Conservation (phyloP, 192 early-diverging fungal species). For the Coemansia sp. region DNA sequence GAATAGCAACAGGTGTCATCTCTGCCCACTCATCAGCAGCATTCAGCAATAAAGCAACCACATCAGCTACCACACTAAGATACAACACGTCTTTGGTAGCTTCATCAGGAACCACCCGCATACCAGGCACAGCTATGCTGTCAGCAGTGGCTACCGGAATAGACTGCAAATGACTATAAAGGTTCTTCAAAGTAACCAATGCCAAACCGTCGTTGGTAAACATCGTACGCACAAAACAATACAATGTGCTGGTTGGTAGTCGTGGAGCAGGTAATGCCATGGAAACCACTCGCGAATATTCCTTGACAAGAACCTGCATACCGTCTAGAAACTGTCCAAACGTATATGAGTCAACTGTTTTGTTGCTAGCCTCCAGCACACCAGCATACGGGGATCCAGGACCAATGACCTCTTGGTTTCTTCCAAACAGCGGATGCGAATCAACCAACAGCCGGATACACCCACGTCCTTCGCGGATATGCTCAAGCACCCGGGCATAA, state of each 20-base stretch:
- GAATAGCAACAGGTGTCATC: conserved; percentile 25
- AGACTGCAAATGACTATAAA: conserved; percentile 24
- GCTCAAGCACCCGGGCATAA: conserved; percentile 22
- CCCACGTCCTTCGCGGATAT: conserved; percentile 36
- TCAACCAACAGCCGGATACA: conserved; percentile 36
- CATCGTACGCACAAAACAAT: conserved; percentile 32
- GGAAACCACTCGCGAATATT: conserved; percentile 29
- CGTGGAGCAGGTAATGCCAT: conserved; percentile 21
- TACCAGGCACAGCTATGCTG: background rate
- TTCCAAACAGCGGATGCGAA: conserved; percentile 31
- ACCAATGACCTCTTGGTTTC: background rate
- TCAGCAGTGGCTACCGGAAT: conserved; percentile 19
- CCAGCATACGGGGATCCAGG: background rate
- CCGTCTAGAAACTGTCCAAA: conserved; percentile 32
- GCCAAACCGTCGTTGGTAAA: conserved; percentile 26
- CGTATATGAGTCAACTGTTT: conserved; percentile 20
- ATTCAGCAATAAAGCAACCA: conserved; percentile 28
- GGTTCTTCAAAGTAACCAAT: conserved; percentile 17
- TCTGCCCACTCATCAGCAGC: conserved; percentile 27
- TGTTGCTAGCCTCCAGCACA: conserved; percentile 1
- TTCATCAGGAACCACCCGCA: conserved; percentile 31
- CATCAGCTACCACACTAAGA: conserved; percentile 39
- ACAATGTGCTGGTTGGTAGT: conserved; percentile 22
- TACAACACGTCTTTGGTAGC: conserved; percentile 43
- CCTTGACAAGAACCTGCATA: conserved; percentile 22